Base-by-base conservation (phyloP, 805 yeast species). In the Lachancea lanzarotensis region DNA sequence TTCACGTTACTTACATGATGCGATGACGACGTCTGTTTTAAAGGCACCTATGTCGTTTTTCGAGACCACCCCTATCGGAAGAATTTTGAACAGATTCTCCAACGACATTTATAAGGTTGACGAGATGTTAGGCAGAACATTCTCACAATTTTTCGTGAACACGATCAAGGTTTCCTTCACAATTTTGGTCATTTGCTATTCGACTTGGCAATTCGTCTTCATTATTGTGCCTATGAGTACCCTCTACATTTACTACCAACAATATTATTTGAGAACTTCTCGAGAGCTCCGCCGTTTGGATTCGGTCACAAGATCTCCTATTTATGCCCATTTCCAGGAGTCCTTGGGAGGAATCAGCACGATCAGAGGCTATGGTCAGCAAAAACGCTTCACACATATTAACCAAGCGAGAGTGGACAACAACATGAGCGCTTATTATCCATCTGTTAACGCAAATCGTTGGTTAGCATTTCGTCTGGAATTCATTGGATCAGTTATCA, bases 401-500 rank as follows among this genome's bases (percentile, higher is more conserved):
- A 84, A 84, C 60, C 77, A 78, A 57, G 68, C 76, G 34, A 78
- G 85, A 60, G 76, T 90, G 56, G 98, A 93, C 60, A 77, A 76
- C 56, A 91, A 93, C 63, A 79, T 91, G 84, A 76, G 84, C 55
- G 98, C 98, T 0, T 88, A 78, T 59, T 95, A 88, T 72, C 96
- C 97, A 25, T 76, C 95, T 10, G 80, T 89, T 46, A 84, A 86
- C 62, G 90, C 96, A 11, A 93, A 95, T 65, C 80, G 99, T 69
- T 93, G 99, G 99, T 76, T 93, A 49, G 96, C 98, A 9, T 95
- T 88, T 10, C 77, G 99, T 59, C 74, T 93, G 48, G 98, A 95
- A 66, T 81, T 86, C 52, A 71, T 93, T 53, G 98, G 98, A 27
- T 84, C 97, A 1, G 56, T 90, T 37, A 85, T 93, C 50, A 91